Conservation (phyloP, 805 yeast genomes). For the Lipomyces starkeyi region DNA sequence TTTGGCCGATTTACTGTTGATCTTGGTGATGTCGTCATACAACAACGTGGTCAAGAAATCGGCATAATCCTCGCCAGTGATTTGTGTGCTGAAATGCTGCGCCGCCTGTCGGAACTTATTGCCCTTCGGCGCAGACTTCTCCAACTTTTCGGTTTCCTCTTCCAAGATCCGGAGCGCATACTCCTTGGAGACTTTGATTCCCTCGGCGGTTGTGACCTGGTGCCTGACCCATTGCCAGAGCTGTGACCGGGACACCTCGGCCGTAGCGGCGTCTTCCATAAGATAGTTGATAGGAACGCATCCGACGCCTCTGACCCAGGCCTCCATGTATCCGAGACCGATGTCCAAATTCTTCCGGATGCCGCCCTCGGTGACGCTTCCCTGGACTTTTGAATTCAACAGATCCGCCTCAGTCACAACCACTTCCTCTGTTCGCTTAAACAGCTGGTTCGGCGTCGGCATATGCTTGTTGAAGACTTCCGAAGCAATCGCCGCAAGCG, state of each 20-base stretch:
- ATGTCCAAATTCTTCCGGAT: slow-evolving; percentile 66
- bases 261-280: slow-evolving; percentile 83
- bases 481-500: slow-evolving; percentile 66
- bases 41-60: slow-evolving; percentile 65
- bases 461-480: slow-evolving; percentile 74
- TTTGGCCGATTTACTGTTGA: slow-evolving; percentile 23
- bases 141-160: slow-evolving; percentile 63
- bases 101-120: slow-evolving; percentile 63
- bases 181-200: slow-evolving; percentile 58
- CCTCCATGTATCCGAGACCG: slow-evolving; percentile 73
- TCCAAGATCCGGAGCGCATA: slow-evolving; percentile 57
- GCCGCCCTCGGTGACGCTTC: slow-evolving; percentile 67
- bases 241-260: slow-evolving; percentile 76
- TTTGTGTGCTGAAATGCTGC: slow-evolving; percentile 65
- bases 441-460: slow-evolving; percentile 78
- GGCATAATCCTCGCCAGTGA: slow-evolving; percentile 63
- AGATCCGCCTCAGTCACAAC: slow-evolving; percentile 63
- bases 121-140: slow-evolving; percentile 51
- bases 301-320: slow-evolving; percentile 74
- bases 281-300: slow-evolving; percentile 76
- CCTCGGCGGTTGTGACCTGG: slow-evolving; percentile 61
- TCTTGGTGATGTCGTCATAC: slow-evolving; percentile 35
- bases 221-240: slow-evolving; percentile 78
- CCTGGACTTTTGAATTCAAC: slow-evolving; percentile 67
- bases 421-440: slow-evolving; percentile 55